A percentile compares a stretch with the other conserved stretches of the same genome.
Evolutionary conservation across 1,284 basidiomycete genomes (phyloP).

Genomic region (Moesziomyces antarcticus): DNA sequence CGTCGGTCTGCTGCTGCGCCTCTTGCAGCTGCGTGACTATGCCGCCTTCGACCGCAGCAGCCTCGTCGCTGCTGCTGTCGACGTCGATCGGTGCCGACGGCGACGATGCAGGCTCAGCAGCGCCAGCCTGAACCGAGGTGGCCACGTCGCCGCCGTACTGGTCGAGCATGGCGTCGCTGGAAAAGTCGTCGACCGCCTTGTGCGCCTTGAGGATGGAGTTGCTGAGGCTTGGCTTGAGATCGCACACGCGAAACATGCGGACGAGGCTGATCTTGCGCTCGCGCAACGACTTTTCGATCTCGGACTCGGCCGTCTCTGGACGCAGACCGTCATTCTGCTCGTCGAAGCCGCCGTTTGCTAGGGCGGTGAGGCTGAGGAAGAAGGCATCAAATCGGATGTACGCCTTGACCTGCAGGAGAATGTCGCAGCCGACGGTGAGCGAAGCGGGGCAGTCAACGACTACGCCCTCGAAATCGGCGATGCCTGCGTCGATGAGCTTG

Average conservation of each 20-base stretch:
- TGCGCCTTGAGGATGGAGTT: slow-evolving; percentile 54
- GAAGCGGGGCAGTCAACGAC: slow-evolving; percentile 62
- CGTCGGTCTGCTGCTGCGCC: slow-evolving; percentile 31
- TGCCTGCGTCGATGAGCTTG: slow-evolving; percentile 57
- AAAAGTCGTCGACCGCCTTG: slow-evolving; percentile 72
- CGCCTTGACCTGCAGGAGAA: slow-evolving; percentile 62
- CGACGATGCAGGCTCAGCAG: slow-evolving; percentile 1
- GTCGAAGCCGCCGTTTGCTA: background rate
- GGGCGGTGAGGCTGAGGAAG: slow-evolving; percentile 13
- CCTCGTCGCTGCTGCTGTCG: slow-evolving; percentile 17
- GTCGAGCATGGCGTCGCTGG: slow-evolving; percentile 52
- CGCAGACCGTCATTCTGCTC: slow-evolving; percentile 31
- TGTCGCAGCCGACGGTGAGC: slow-evolving; percentile 61
- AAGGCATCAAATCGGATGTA: slow-evolving; percentile 52
- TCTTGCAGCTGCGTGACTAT: slow-evolving; percentile 27
- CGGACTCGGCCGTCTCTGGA: slow-evolving; percentile 78
- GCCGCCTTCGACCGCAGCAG: slow-evolving; percentile 4
- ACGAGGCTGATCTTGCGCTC: slow-evolving; percentile 75
- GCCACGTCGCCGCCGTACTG: slow-evolving; percentile 68
- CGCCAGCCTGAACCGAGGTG: slow-evolving; percentile 3
- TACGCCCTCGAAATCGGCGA: slow-evolving; percentile 58
- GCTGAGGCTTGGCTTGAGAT: slow-evolving; percentile 52
- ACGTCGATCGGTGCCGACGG: slow-evolving; percentile 10
- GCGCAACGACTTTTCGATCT: slow-evolving; percentile 78
- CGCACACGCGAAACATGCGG: slow-evolving; percentile 61